phyloP scores from a whole-genome alignment of 2,329 filamentous ascomycete genomes.

The Nemania sp. region DNA sequence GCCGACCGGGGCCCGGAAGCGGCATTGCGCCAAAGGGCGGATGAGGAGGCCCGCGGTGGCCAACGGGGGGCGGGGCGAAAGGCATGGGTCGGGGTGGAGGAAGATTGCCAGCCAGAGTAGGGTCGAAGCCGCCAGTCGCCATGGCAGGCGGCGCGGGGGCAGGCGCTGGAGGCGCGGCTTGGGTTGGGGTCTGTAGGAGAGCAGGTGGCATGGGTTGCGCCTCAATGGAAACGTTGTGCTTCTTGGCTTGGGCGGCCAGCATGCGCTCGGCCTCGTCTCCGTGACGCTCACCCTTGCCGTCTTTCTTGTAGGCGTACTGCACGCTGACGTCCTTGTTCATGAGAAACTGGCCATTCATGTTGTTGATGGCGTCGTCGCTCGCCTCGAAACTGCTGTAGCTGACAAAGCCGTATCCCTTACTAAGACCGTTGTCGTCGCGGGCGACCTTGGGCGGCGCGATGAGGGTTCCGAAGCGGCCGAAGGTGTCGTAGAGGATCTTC shows the following conservation, averaged over 20 bases:
- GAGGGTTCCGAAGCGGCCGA: constrained; percentile 87
- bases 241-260: constrained; percentile 89
- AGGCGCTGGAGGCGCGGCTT: constrained; percentile 35
- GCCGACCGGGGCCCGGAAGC: constrained; percentile 37
- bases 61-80: constrained; percentile 38
- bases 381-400: constrained; percentile 92
- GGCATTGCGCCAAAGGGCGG: constrained; percentile 44
- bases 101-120: constrained; percentile 41
- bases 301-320: constrained; percentile 99
- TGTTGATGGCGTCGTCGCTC: constrained; percentile 86
- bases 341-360: constrained; percentile 95
- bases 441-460: constrained; percentile 88
- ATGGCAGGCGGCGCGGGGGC: constrained; percentile 28
- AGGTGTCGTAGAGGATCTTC: constrained; percentile 92
- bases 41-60: constrained; percentile 40
- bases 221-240: constrained; percentile 87
- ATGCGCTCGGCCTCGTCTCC: constrained; percentile 92
- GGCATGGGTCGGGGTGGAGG: constrained; percentile 47
- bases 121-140: constrained; percentile 36
- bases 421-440: constrained; percentile 83
- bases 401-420: constrained; percentile 96
- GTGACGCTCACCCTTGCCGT: constrained; percentile 94
- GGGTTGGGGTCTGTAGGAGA: constrained; percentile 58
- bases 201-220: constrained; percentile 75
- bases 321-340: constrained; percentile 97